These are phyloP conservation scores for Suillus cothurnatus DNA, from an alignment of 768 basidiomycete genomes.

Conservation along the genomic window DNA sequence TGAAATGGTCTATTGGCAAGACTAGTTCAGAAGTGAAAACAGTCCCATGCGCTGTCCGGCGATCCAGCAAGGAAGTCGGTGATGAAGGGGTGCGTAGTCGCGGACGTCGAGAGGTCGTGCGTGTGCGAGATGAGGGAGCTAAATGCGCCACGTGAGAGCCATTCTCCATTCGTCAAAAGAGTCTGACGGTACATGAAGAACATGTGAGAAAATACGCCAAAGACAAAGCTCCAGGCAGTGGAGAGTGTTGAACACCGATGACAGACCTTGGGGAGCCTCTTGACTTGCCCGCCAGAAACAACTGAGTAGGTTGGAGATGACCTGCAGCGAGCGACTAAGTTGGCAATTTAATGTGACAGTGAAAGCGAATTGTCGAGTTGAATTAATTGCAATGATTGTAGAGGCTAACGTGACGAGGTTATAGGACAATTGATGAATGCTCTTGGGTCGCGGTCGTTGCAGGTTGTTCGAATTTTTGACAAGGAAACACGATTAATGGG, in stretches of 20 bases:
- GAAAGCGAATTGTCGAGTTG: not conserved
- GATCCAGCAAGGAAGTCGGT: constrained; percentile 14
- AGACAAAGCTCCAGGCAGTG: not conserved
- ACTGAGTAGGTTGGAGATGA: not conserved
- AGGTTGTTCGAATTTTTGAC: not conserved
- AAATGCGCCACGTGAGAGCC: not conserved
- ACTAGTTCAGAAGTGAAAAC: not conserved
- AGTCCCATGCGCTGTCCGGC: constrained; percentile 9
- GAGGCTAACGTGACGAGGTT: no score
- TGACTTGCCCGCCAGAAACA: constrained; percentile 1
- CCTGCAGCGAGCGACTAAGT: not conserved
- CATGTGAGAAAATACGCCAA: not conserved
- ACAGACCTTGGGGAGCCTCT: constrained; percentile 1
- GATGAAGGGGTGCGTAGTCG: constrained; percentile 7
- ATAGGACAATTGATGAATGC: not conserved
- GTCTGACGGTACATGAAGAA: not conserved
- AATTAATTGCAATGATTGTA: not conserved
- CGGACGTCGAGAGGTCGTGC: not conserved
- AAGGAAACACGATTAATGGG: not conserved
- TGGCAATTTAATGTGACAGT: not conserved
- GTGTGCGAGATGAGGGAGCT: constrained; percentile 4
- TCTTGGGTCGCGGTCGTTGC: no score
- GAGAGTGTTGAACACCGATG: not conserved
- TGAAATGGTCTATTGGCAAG: not conserved
- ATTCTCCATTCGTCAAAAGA: constrained; percentile 10